Conservation (phyloP, 495 filamentous ascomycete genomes). For the Penicillium cinerascens region DNA sequence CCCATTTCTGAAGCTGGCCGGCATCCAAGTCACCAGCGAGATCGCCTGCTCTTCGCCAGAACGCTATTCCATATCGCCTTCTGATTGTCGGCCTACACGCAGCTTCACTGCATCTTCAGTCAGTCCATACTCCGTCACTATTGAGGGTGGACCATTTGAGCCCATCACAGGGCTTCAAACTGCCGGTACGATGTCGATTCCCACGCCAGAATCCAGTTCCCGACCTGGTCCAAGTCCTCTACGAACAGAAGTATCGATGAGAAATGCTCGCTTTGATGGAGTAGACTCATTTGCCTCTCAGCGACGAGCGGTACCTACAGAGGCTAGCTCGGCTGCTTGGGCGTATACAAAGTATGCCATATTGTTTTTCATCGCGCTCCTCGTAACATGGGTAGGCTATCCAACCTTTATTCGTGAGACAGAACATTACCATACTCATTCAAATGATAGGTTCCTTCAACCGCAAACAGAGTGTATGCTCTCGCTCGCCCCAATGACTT, state of each 20-base stretch:
- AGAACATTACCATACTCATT: conserved; percentile 5
- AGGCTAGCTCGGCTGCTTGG: conserved; percentile 53
- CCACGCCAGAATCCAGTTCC: background rate
- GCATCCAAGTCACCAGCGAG: conserved; percentile 49
- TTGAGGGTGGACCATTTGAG: conserved; percentile 27
- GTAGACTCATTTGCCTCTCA: conserved; percentile 10
- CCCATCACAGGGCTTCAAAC: background rate
- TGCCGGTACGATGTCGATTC: background rate
- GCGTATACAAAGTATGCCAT: conserved; percentile 80
- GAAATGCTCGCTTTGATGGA: conserved; percentile 6
- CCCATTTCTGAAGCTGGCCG: conserved; percentile 57
- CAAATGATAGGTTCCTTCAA: conserved; percentile 63
- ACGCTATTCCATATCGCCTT: conserved; percentile 3
- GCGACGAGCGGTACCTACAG: conserved; percentile 17
- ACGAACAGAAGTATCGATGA: conserved; percentile 4
- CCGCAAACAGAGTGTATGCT: conserved; percentile 71
- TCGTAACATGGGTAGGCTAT: conserved; percentile 70
- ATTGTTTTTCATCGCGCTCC: conserved; percentile 78
- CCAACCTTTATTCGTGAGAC: background rate
- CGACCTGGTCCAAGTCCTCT: background rate
- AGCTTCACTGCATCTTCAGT: conserved; percentile 9
- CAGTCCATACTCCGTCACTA: conserved; percentile 35
- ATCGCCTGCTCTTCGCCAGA: conserved; percentile 19
- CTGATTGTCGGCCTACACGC: background rate
- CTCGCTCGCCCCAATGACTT: conserved; percentile 52